Evolutionary conservation across 345 rosid genomes (phyloP).

Genomic region (Conringia planisiliqua): DNA sequence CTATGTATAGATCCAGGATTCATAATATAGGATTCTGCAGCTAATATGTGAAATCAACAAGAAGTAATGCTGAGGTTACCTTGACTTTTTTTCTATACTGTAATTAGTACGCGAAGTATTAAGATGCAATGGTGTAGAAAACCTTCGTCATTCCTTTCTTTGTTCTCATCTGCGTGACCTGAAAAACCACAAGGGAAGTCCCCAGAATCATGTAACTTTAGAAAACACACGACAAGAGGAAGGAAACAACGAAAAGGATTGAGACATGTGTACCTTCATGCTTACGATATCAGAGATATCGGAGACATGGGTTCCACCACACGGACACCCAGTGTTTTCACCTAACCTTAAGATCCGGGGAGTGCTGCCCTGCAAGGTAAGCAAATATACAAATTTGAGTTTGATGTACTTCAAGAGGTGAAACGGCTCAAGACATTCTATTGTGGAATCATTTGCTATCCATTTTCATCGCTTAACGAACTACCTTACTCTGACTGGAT

Average conservation of each 20-base stretch:
- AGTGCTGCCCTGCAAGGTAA: constrained; percentile 57
- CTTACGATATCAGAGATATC: constrained; percentile 66
- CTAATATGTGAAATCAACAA: background rate
- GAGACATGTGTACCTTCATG: constrained; percentile 50
- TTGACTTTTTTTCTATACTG: constrained; percentile 11
- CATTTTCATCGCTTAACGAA: background rate
- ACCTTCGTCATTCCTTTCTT: constrained; percentile 79
- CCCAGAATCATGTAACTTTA: background rate
- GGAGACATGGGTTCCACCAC: constrained; percentile 88
- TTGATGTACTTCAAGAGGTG: background rate
- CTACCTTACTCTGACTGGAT: background rate
- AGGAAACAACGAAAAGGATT: background rate
- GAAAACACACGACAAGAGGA: background rate
- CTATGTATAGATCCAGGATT: background rate
- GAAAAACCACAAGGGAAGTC: constrained; percentile 7
- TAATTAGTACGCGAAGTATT: background rate
- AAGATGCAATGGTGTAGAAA: constrained; percentile 47
- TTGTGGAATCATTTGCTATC: background rate
- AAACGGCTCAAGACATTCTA: background rate
- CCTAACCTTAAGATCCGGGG: constrained; percentile 78
- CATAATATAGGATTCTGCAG: background rate
- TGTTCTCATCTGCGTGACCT: constrained; percentile 62
- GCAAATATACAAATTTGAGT: background rate
- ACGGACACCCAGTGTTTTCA: constrained; percentile 67
- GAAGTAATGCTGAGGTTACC: constrained; percentile 12